Conservation (phyloP, 306 rosid species). For the Heteromeles arbutifolia region DNA sequence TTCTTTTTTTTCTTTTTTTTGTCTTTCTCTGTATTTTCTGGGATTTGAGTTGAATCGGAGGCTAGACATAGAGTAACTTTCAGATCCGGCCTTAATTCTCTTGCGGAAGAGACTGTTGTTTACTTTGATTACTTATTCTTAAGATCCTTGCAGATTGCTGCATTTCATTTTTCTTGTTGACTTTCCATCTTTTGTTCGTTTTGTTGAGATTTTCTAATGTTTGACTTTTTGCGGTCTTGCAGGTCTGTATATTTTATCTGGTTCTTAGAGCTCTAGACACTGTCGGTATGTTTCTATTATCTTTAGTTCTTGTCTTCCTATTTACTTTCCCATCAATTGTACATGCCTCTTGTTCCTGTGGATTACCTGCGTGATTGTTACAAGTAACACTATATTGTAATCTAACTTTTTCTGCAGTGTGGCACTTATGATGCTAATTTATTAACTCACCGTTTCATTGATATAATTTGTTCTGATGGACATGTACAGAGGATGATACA, state of each 20-base stretch:
- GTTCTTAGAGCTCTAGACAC: conserved; percentile 95
- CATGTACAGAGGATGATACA: conserved; percentile 91
- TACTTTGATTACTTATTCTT: background rate
- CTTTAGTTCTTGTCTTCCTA: conserved; percentile 2
- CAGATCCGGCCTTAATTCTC: background rate
- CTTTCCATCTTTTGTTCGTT: background rate
- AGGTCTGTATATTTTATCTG: conserved; percentile 92
- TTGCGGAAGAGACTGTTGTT: background rate
- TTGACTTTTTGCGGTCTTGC: conserved; percentile 30
- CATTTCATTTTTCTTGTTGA: background rate
- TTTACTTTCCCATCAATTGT: background rate
- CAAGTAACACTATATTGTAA: background rate
- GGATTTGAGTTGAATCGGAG: background rate
- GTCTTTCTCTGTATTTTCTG: background rate
- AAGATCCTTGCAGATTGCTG: background rate
- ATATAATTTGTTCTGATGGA: conserved; percentile 3
- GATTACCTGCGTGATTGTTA: background rate
- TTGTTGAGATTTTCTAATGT: background rate
- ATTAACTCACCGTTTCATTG: background rate
- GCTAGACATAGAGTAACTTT: background rate
- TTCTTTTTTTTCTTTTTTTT: background rate
- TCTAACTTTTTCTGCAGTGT: background rate
- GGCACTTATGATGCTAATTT: background rate
- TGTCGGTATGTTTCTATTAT: conserved; percentile 62
- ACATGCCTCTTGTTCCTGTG: background rate